These are phyloP conservation scores for Elsinoe fawcettii DNA, from an alignment of 2,329 filamentous ascomycete species.

Conservation along the genomic window DNA sequence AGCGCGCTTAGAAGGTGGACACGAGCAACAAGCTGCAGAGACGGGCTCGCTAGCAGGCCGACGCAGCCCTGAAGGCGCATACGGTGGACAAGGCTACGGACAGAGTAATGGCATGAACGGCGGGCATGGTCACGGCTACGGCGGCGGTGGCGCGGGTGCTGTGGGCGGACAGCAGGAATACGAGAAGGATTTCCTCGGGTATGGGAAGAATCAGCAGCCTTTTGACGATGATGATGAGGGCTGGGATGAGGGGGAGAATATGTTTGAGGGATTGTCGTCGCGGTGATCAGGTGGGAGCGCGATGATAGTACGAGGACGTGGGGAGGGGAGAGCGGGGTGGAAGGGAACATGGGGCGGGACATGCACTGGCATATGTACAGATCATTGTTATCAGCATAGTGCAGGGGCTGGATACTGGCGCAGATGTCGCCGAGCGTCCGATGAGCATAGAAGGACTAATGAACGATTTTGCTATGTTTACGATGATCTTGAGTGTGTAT, in stretches of 20 bases:
- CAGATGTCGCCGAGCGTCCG: neutral
- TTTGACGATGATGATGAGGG: conserved; percentile 13
- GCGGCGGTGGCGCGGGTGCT: neutral
- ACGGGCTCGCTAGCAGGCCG: conserved; percentile 6
- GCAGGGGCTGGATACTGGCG: neutral
- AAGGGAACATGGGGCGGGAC: neutral
- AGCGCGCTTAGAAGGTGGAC: conserved; percentile 23
- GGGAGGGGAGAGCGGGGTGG: neutral
- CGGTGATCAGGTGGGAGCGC: neutral
- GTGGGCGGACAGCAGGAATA: neutral
- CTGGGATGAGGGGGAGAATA: conserved; percentile 14
- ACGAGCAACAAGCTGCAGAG: conserved; percentile 13
- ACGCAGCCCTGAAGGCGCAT: conserved; percentile 3
- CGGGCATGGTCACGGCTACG: neutral
- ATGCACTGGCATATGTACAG: conserved; percentile 10
- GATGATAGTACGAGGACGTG: neutral
- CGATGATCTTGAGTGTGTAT: neutral
- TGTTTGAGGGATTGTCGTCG: conserved; percentile 14
- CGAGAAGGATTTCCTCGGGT: conserved; percentile 9
- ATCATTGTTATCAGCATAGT: conserved; percentile 2
- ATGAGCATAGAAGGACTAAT: neutral
- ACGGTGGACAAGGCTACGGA: neutral
- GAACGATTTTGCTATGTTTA: neutral
- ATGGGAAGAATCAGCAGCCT: conserved; percentile 11
- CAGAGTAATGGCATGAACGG: neutral